phyloP scores from a whole-genome alignment of 1,284 basidiomycete species.

The Apiotrichum gamsii region DNA sequence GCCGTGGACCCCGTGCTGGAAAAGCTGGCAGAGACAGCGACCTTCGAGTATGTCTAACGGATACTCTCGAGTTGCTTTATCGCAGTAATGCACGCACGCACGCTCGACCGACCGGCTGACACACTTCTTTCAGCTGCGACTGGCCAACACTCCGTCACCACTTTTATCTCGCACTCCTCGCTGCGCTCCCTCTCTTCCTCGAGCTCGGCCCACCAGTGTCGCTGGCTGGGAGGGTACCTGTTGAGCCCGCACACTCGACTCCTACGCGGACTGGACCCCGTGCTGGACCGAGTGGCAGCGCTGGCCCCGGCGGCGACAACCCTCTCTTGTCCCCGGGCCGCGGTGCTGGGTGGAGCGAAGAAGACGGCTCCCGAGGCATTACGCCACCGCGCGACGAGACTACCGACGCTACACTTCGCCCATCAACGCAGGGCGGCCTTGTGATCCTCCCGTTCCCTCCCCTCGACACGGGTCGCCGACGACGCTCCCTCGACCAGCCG shows the following conservation, averaged over 20 bases:
- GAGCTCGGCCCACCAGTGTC: slow-evolving; percentile 7
- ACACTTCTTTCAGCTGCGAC: slow-evolving; percentile 53
- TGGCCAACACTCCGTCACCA: slow-evolving; percentile 64
- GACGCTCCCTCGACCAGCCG: slow-evolving; percentile 42
- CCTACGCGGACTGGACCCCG: too few relatives aligned
- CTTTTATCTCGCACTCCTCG: slow-evolving; percentile 18
- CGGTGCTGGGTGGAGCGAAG: slow-evolving; percentile 22
- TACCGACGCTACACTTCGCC: slow-evolving; percentile 15
- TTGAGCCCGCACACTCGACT: neutral
- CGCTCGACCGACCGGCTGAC: too few relatives aligned
- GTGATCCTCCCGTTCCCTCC: slow-evolving; percentile 73
- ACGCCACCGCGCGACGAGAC: slow-evolving; percentile 21
- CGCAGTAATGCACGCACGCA: neutral
- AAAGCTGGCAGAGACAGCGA: slow-evolving; percentile 62
- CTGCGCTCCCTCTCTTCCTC: slow-evolving; percentile 22
- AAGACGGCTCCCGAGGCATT: neutral
- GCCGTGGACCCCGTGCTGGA: slow-evolving; percentile 57
- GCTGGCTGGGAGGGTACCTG: slow-evolving; percentile 1
- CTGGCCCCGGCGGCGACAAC: slow-evolving; percentile 19
- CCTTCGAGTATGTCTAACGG: slow-evolving; percentile 56
- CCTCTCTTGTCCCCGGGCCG: slow-evolving; percentile 37
- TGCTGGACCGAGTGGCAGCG: neutral
- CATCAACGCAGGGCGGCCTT: slow-evolving; percentile 56
- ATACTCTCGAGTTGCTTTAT: slow-evolving; percentile 12
- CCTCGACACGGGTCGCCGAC: slow-evolving; percentile 49